A percentile compares a stretch with the other conserved stretches of the same genome.
These are phyloP conservation scores for Nannochloris sp. DNA, from an alignment of 139 green algal genomes.

Conservation along the genomic window DNA sequence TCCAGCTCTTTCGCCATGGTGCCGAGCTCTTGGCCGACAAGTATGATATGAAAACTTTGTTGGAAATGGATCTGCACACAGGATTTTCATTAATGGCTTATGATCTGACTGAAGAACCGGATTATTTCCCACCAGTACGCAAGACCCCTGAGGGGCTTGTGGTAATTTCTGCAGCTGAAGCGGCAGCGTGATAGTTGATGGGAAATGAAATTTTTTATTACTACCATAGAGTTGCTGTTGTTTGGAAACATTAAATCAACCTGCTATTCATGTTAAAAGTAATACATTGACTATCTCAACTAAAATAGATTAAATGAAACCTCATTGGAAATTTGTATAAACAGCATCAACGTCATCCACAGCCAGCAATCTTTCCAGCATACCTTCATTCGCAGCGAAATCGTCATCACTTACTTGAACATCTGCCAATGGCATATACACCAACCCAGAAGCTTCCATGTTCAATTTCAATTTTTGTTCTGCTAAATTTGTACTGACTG, in stretches of 20 bases:
- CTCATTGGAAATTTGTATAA: conserved; percentile 50
- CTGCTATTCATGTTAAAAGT: background rate
- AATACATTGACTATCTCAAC: background rate
- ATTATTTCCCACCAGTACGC: conserved; percentile 64
- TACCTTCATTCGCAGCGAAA: conserved; percentile 59
- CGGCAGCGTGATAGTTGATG: background rate
- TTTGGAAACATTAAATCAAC: background rate
- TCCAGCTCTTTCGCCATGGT: conserved; percentile 67
- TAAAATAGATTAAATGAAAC: background rate
- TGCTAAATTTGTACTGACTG: conserved; percentile 13
- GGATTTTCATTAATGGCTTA: conserved; percentile 72
- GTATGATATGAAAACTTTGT: conserved; percentile 57
- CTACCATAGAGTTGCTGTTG: background rate
- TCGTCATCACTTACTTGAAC: conserved; percentile 27
- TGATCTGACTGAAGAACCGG: conserved; percentile 47
- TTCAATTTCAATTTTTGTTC: conserved; percentile 9
- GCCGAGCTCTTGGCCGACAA: conserved; percentile 47
- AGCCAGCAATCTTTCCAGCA: conserved; percentile 80
- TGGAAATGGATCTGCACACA: conserved; percentile 74
- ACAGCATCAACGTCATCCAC: conserved; percentile 90
- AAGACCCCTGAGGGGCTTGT: conserved; percentile 48
- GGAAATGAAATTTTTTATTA: background rate
- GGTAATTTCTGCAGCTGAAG: conserved; percentile 21
- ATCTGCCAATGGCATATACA: conserved; percentile 24
- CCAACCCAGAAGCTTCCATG: conserved; percentile 11